Evolutionary conservation across 116 monocot genomes (phyloP), one percentile per base, ranked within the genome.

Genomic region (Dioscorea cayenensis): DNA sequence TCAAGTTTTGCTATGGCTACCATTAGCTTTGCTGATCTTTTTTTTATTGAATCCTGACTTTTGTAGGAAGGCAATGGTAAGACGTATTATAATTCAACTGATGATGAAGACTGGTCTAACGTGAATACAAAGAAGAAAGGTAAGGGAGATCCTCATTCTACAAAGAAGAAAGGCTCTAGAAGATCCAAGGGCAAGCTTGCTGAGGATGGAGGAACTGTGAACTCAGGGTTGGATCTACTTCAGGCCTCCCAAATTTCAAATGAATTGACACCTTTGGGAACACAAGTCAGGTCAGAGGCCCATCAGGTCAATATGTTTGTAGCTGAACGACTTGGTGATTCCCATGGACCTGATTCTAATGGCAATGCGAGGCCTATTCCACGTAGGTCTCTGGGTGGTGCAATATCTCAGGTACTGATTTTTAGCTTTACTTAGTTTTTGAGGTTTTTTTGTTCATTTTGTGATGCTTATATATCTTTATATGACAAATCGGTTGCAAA

Each of bases 31-130:
- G 3, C 18, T 49, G n/a, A 20, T 50, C 14, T 29, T 66, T 37
- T 38, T n/a, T 13, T 35, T 14, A 17, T 72, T 35, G 66, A 69
- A 36, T 74, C 9, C 70, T 70, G 18, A 48, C 66, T 69, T 79
- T 70, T 78, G 51, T 65, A 91, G 94, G 94, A 88, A 77, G 32
- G 78, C 25, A 86, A 88, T 82, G 86, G 78, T 49, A 81, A 86
- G 36, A 37, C 35, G 58, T 83, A 83, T 71, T 88, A 88, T 35
- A 84, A 79, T 72, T 77, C 94, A 51, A 89, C 85, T 74, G 84
- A 91, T 43, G 91, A 91, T 84, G 90, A 94, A 78, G 91, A 86
- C 19, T 86, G 83, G 84, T 52, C 67, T 65, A 79, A 69, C 11
- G 77, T 43, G 68, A 75, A 28, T 50, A 71, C 63, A 36, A 29